These are phyloP conservation scores for Physcia stellaris DNA, from an alignment of 495 filamentous ascomycete genomes.

Conservation along the genomic window DNA sequence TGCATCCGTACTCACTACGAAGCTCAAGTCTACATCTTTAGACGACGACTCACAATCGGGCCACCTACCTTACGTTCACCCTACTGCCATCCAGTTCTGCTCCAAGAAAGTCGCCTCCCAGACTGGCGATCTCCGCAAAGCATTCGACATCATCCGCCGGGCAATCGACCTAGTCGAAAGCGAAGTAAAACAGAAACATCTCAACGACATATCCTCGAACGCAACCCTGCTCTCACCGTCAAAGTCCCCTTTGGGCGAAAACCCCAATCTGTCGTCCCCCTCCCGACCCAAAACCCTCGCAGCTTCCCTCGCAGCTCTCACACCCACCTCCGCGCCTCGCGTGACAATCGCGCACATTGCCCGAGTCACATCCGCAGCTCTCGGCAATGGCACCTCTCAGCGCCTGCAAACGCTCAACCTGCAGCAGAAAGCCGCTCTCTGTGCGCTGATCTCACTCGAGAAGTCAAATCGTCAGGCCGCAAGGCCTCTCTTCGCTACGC, in stretches of 20 bases:
- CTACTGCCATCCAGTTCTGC: constrained; percentile 82
- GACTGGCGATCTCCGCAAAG: constrained; percentile 87
- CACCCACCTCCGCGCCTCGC: constrained; percentile 63
- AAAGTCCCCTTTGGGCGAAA: constrained; percentile 49
- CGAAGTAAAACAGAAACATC: constrained; percentile 46
- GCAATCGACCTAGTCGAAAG: constrained; percentile 80
- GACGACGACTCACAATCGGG: constrained; percentile 24
- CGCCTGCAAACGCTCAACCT: constrained; percentile 78
- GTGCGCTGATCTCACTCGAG: constrained; percentile 71
- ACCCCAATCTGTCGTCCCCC: constrained; percentile 55
- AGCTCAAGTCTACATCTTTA: constrained; percentile 57
- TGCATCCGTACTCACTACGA: constrained; percentile 67
- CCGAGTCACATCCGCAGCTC: constrained; percentile 70
- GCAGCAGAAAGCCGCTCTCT: constrained; percentile 92
- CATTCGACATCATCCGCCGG: constrained; percentile 83
- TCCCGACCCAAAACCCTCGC: constrained; percentile 19
- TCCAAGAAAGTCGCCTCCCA: constrained; percentile 88
- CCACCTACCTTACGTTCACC: constrained; percentile 79
- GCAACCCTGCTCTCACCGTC: constrained; percentile 29
- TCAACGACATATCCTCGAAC: constrained; percentile 20
- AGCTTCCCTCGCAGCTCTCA: constrained; percentile 44
- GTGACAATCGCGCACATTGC: constrained; percentile 84
- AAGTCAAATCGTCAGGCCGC: constrained; percentile 31
- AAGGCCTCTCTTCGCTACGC: constrained; percentile 34
- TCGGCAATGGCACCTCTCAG: constrained; percentile 71